Evolutionary conservation across 192 early-diverging fungal genomes (phyloP).

Genomic region (Entomortierella beljakovae): DNA sequence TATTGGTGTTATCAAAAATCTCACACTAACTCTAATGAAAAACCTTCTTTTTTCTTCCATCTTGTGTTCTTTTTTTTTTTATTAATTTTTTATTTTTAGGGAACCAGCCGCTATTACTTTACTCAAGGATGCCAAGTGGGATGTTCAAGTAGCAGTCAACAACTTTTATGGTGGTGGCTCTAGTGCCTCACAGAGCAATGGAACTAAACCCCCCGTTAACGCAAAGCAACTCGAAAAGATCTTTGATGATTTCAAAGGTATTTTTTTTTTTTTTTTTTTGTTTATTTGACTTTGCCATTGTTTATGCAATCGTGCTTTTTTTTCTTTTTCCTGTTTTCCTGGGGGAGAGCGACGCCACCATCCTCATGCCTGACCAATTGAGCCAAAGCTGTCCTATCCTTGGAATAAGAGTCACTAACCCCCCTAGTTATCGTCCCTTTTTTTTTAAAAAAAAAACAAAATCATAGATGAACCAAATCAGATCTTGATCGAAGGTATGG

Average conservation of each 20-base stretch:
- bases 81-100: constrained; percentile 42
- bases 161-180: constrained; percentile 61
- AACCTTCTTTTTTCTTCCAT: background rate
- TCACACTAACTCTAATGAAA: too few species aligned
- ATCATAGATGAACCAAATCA: constrained; percentile 70
- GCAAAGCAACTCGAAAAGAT: constrained; percentile 62
- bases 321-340: constrained; percentile 6
- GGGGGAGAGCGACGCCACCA: background rate
- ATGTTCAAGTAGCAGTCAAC: constrained; percentile 75
- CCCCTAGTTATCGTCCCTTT: background rate
- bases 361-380: background rate
- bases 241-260: constrained; percentile 85
- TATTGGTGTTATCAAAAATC: too few species aligned
- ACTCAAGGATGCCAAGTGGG: constrained; percentile 73
- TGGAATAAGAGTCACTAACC: background rate
- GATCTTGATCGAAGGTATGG: constrained; percentile 80
- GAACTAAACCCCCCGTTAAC: constrained; percentile 33
- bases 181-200: constrained; percentile 19
- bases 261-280: background rate
- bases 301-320: background rate
- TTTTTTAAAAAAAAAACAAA: background rate
- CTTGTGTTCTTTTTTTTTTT: background rate
- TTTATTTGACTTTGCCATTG: background rate
- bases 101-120: constrained; percentile 63
- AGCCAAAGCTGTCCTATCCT: too few species aligned